Percentiles rank a stretch among this genome's conserved stretches.
Conservation (phyloP, 768 basidiomycete genomes). For the Saitozyma sp. region DNA sequence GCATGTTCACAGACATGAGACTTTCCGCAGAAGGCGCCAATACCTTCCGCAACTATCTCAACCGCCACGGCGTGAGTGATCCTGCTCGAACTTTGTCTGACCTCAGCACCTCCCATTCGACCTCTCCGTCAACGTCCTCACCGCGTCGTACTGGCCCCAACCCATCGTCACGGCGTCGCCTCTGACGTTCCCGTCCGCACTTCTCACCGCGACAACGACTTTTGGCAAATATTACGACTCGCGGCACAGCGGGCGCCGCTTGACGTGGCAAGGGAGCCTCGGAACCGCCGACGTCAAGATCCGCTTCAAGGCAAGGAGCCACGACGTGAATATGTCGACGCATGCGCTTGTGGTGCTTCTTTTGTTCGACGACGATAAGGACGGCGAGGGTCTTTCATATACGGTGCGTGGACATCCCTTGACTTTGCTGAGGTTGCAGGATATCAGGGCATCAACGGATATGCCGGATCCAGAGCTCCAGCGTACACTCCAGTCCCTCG, state of each 20-base stretch:
- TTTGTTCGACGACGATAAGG: slow-evolving; percentile 72
- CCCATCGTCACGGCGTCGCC: slow-evolving; percentile 59
- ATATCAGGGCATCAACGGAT: slow-evolving; percentile 72
- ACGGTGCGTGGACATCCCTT: slow-evolving; percentile 55
- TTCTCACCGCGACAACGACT: slow-evolving; percentile 67
- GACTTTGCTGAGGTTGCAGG: slow-evolving; percentile 57
- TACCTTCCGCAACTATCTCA: slow-evolving; percentile 66
- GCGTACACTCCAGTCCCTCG: slow-evolving; percentile 91
- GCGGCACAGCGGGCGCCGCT: slow-evolving; percentile 80
- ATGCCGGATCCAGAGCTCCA: slow-evolving; percentile 77
- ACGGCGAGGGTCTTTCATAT: slow-evolving; percentile 73
- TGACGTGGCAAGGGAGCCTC: slow-evolving; percentile 87
- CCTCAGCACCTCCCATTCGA: slow-evolving; percentile 73
- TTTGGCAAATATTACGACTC: slow-evolving; percentile 89
- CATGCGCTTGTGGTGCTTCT: slow-evolving; percentile 82
- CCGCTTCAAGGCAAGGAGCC: slow-evolving; percentile 71
- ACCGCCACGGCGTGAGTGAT: slow-evolving; percentile 60
- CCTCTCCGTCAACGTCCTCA: slow-evolving; percentile 87
- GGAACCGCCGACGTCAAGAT: slow-evolving; percentile 88
- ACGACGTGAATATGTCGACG: slow-evolving; percentile 92
- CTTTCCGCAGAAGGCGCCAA: slow-evolving; percentile 68
- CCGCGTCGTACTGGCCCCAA: slow-evolving; percentile 94
- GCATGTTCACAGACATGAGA: slow-evolving; percentile 98
- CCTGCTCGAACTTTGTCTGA: background rate
- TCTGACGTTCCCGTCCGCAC: slow-evolving; percentile 67